Evolutionary conservation across 805 yeast genomes (phyloP).

Genomic region (Candida nonsorbophila): DNA sequence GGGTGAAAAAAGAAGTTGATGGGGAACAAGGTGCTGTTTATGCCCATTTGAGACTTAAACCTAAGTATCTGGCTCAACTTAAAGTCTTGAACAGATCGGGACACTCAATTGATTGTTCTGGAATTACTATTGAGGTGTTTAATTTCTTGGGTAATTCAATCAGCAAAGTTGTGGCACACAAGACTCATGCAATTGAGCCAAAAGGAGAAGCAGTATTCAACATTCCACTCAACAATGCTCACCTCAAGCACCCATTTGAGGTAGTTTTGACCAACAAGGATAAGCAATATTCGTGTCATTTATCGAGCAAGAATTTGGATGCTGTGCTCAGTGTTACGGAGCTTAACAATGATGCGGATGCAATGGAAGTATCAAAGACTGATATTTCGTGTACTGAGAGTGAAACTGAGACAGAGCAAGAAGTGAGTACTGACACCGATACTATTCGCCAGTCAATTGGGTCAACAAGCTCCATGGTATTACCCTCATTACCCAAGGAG

Average conservation of each 20-base stretch:
- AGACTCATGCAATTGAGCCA: constrained; percentile 26
- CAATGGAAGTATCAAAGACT: too few species aligned
- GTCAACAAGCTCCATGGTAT: constrained; percentile 22
- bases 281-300: constrained; percentile 14
- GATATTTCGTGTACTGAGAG: too few species aligned
- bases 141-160: constrained; percentile 23
- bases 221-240: constrained; percentile 22
- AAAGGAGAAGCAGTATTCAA: constrained; percentile 27
- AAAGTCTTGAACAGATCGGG: constrained; percentile 23
- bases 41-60: constrained; percentile 24
- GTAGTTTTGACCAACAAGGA: constrained; percentile 18
- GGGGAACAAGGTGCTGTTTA: not conserved
- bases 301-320: too few species aligned
- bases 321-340: constrained; percentile 4
- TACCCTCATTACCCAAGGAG: constrained; percentile 27
- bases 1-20: not conserved
- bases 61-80: constrained; percentile 25
- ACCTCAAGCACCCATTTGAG: constrained; percentile 28
- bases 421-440: constrained; percentile 1
- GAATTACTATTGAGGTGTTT: constrained; percentile 22
- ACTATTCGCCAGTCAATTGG: constrained; percentile 5
- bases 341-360: constrained; percentile 1
- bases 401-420: constrained; percentile 3
- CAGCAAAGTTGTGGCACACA: constrained; percentile 22
- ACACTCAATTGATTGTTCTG: constrained; percentile 21